These are phyloP conservation scores for Hypericum perforatum DNA, from an alignment of 345 rosid genomes.

Conservation along the genomic window DNA sequence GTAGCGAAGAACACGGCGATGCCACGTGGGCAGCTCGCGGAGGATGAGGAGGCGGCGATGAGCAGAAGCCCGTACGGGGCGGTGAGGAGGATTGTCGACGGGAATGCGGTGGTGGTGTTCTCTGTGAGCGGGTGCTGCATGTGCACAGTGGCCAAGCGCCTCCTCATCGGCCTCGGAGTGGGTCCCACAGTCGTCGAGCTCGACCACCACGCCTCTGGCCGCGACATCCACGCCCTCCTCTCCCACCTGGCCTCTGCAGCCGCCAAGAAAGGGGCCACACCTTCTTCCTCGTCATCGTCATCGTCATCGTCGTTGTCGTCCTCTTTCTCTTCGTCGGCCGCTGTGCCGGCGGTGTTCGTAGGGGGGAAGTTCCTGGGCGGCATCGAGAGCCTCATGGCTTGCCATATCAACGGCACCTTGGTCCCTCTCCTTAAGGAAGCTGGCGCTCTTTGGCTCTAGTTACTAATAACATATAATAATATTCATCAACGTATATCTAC, in stretches of 20 bases:
- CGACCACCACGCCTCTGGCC: conserved; percentile 39
- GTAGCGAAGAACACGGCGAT: conserved; percentile 15
- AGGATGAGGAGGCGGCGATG: conserved; percentile 4
- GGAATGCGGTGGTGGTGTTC: conserved; percentile 76
- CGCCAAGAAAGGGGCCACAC: conserved; percentile 11
- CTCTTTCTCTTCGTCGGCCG: too few relatives aligned
- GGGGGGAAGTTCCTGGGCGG: conserved; percentile 91
- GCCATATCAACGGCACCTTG: conserved; percentile 77
- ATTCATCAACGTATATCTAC: neutral
- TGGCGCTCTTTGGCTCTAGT: conserved; percentile 98
- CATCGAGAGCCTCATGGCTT: conserved; percentile 80
- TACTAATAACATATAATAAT: neutral
- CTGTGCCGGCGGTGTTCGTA: conserved; percentile 50
- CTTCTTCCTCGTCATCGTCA: too few relatives aligned
- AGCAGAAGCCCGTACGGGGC: conserved; percentile 32
- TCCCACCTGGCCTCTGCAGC: conserved; percentile 26
- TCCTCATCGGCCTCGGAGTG: conserved; percentile 77
- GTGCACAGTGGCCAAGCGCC: conserved; percentile 92
- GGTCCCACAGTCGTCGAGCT: conserved; percentile 79
- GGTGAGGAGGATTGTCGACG: conserved; percentile 45
- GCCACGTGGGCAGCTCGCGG: conserved; percentile 8
- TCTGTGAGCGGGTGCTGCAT: conserved; percentile 82
- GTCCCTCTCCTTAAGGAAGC: conserved; percentile 87
- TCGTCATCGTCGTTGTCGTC: too few relatives aligned
- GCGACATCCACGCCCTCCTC: conserved; percentile 33